A percentile compares a stretch with the other conserved stretches of the same genome.
Evolutionary conservation across 2,329 filamentous ascomycete species (phyloP).

Genomic region (Aspergillus tamarii): DNA sequence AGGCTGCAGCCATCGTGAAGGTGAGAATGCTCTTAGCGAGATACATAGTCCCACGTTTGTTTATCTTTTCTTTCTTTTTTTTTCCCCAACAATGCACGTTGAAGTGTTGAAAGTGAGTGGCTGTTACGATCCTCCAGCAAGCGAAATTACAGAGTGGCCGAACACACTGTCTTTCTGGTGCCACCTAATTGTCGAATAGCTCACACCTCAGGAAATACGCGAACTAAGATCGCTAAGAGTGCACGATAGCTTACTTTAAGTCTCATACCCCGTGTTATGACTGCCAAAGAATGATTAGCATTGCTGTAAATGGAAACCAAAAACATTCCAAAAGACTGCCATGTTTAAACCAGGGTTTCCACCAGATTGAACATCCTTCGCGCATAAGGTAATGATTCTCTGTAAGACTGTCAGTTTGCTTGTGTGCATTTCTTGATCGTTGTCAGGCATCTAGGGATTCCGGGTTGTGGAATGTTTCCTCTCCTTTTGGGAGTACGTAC

Average conservation of each 20-base stretch:
- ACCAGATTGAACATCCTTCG: neutral
- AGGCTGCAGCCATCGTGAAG: constrained; percentile 33
- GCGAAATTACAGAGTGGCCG: neutral
- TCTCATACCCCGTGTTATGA: neutral
- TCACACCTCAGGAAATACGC: neutral
- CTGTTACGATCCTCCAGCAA: neutral
- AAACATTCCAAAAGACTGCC: neutral
- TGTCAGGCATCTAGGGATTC: neutral
- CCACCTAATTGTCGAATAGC: no score
- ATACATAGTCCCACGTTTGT: constrained; percentile 27
- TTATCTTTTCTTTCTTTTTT: neutral
- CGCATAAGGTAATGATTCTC: neutral
- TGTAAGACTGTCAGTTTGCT: neutral
- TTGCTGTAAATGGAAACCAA: neutral
- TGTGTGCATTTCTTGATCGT: neutral
- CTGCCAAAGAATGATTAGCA: neutral
- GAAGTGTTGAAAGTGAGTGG: neutral
- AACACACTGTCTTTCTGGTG: neutral
- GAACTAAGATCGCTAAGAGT: neutral
- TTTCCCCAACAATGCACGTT: neutral
- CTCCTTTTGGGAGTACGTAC: neutral
- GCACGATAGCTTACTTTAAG: neutral
- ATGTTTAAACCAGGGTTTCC: neutral
- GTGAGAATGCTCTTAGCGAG: constrained; percentile 28
- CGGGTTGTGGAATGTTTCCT: neutral